Conservation (phyloP, 495 filamentous ascomycete species). For the Penicillium simplicissimum region DNA sequence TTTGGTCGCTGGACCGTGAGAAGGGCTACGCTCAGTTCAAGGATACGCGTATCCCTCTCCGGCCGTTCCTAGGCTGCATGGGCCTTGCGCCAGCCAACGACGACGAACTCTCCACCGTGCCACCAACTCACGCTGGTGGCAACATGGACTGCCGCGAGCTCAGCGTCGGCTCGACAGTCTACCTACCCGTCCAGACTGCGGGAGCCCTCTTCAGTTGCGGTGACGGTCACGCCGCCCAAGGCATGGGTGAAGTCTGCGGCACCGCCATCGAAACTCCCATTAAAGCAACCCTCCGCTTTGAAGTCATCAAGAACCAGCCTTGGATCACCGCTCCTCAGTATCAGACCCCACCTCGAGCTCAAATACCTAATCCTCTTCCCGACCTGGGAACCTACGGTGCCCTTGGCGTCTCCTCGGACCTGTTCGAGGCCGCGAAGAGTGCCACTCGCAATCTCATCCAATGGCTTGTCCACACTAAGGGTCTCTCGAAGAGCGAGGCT, state of each 20-base stretch:
- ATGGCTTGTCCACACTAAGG: constrained; percentile 48
- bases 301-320: constrained; percentile 43
- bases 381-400: constrained; percentile 48
- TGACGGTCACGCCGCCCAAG: constrained; percentile 56
- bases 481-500: constrained; percentile 44
- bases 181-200: constrained; percentile 47
- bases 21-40: constrained; percentile 45
- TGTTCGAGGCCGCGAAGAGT: constrained; percentile 46
- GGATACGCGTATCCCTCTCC: constrained; percentile 45
- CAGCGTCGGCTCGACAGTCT: constrained; percentile 44
- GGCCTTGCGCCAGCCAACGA: constrained; percentile 47
- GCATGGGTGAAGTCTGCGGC: constrained; percentile 55
- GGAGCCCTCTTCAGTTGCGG: constrained; percentile 56
- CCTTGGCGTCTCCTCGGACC: constrained; percentile 45
- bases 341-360: constrained; percentile 33
- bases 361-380: constrained; percentile 27
- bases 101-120: constrained; percentile 50
- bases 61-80: constrained; percentile 53
- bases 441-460: constrained; percentile 45
- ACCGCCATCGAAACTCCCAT: constrained; percentile 57
- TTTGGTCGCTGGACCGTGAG: constrained; percentile 48
- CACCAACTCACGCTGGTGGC: constrained; percentile 51
- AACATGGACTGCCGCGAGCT: constrained; percentile 54
- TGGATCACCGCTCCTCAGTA: constrained; percentile 49
- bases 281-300: constrained; percentile 46